These are phyloP conservation scores for Capronia coronata DNA, from an alignment of 2,329 filamentous ascomycete genomes.

Conservation along the genomic window DNA sequence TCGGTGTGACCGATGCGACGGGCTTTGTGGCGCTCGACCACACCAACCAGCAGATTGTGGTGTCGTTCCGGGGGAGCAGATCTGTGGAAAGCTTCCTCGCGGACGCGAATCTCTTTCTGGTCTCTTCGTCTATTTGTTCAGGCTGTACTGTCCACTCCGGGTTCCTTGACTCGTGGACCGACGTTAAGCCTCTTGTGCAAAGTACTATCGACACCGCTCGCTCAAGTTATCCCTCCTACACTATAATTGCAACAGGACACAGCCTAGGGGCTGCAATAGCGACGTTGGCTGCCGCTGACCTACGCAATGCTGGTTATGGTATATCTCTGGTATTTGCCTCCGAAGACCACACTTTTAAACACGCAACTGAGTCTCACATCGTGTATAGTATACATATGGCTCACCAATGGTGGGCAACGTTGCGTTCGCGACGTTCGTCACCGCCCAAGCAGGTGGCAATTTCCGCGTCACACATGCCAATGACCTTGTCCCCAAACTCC, in stretches of 20 bases:
- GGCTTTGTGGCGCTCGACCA: slow-evolving; percentile 45
- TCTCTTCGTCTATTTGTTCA: slow-evolving; percentile 38
- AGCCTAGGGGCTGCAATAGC: slow-evolving; percentile 49
- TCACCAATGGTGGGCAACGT: slow-evolving; percentile 39
- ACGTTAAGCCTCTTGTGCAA: slow-evolving; percentile 35
- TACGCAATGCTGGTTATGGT: slow-evolving; percentile 39
- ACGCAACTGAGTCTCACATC: neutral
- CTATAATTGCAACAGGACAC: slow-evolving; percentile 45
- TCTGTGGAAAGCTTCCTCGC: slow-evolving; percentile 32
- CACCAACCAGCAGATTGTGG: slow-evolving; percentile 36
- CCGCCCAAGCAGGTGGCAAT: slow-evolving; percentile 31
- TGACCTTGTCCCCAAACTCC: slow-evolving; percentile 37
- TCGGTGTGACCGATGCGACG: slow-evolving; percentile 36
- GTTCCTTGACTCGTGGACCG: slow-evolving; percentile 45
- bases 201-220: slow-evolving; percentile 35
- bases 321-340: slow-evolving; percentile 36
- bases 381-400: slow-evolving; percentile 38
- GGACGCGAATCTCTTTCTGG: slow-evolving; percentile 29
- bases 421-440: slow-evolving; percentile 37
- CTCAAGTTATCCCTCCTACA: slow-evolving; percentile 37
- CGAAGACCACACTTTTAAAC: slow-evolving; percentile 6
- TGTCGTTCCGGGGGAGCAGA: slow-evolving; percentile 35
- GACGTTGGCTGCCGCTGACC: slow-evolving; percentile 40
- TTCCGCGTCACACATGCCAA: slow-evolving; percentile 37
- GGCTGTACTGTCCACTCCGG: slow-evolving; percentile 42